Evolutionary conservation across 352 stramenopile genomes (phyloP).

Genomic region (Pythium insidiosum): DNA sequence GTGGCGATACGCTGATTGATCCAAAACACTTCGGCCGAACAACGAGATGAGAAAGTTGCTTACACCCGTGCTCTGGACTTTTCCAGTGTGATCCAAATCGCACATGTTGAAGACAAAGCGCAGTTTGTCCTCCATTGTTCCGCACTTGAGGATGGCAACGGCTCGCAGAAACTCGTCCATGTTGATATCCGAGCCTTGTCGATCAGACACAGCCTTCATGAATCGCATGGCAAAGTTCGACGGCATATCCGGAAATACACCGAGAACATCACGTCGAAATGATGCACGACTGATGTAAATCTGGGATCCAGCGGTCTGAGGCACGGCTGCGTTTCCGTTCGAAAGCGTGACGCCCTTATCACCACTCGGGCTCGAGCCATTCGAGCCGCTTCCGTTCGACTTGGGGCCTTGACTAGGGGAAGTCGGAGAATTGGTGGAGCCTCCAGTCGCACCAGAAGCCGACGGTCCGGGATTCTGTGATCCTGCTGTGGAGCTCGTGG

Average conservation of each 20-base stretch:
- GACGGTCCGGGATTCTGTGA: no score
- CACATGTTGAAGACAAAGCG: constrained; percentile 86
- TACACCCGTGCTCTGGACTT: constrained; percentile 78
- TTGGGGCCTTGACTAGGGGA: no score
- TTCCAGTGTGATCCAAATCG: constrained; percentile 78
- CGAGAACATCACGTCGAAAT: constrained; percentile 79
- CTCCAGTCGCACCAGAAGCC: no score
- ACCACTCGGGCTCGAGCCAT: no score
- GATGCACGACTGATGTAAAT: constrained; percentile 77
- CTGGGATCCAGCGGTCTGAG: constrained; percentile 61
- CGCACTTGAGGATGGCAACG: constrained; percentile 66
- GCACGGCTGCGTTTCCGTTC: constrained; percentile 34
- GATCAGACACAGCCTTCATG: constrained; percentile 83
- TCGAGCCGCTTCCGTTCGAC: no score
- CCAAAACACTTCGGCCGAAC: constrained; percentile 65
- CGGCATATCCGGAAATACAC: constrained; percentile 85
- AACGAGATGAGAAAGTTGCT: constrained; percentile 84
- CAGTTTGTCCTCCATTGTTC: constrained; percentile 67
- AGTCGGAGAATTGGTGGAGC: no score
- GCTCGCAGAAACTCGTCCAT: constrained; percentile 85
- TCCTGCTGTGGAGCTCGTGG: no score
- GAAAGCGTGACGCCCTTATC: constrained; percentile 28
- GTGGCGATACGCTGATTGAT: constrained; percentile 62
- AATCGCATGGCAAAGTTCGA: constrained; percentile 86
- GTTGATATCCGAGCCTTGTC: constrained; percentile 77